Evolutionary conservation across 371 early-diverging fungal genomes (phyloP).

Genomic region (Mucor sp.): DNA sequence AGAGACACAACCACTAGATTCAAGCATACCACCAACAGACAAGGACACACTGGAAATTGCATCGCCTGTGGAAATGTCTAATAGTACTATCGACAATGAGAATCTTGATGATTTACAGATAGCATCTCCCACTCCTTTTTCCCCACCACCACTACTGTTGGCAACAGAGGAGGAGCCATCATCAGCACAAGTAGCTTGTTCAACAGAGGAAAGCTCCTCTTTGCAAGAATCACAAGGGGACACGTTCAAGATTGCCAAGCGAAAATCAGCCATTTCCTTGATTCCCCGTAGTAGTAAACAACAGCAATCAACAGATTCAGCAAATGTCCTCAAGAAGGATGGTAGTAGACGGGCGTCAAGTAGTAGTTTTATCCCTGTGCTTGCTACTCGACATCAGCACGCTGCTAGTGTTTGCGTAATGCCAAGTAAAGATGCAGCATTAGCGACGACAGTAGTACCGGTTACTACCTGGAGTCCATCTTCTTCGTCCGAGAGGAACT

Average conservation of each 20-base stretch:
- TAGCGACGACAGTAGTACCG: neutral
- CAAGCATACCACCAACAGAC: too few species aligned
- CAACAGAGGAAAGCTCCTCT: too few species aligned
- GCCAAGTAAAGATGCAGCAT: neutral
- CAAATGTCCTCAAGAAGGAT: neutral
- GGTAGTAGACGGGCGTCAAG: neutral
- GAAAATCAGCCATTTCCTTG: neutral
- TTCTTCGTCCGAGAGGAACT: neutral
- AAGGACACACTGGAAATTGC: too few species aligned
- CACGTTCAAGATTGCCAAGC: neutral
- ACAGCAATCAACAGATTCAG: neutral
- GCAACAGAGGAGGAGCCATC: too few species aligned
- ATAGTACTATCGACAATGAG: neutral
- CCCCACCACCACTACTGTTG: too few species aligned
- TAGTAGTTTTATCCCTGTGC: constrained; percentile 5
- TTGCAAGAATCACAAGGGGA: neutral
- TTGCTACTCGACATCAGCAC: neutral
- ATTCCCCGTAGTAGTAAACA: neutral
- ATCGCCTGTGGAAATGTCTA: neutral
- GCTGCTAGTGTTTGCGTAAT: too few species aligned
- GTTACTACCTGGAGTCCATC: neutral
- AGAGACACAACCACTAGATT: too few species aligned
- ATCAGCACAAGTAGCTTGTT: too few species aligned
- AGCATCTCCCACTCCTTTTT: neutral
- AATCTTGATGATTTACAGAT: neutral